Conservation (phyloP, 192 early-diverging fungal species). For the Coemansia sp. region DNA sequence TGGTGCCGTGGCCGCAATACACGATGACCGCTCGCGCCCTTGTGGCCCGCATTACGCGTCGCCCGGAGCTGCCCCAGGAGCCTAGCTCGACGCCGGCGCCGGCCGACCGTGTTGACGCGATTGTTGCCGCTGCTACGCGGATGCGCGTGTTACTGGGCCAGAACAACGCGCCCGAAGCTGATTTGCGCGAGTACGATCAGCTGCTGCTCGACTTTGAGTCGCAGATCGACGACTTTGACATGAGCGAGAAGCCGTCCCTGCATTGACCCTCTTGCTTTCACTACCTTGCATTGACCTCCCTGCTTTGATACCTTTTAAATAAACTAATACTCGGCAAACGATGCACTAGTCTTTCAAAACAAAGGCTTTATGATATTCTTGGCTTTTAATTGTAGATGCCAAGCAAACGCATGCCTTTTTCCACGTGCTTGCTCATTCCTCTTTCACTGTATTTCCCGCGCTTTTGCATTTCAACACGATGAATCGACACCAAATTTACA, state of each 20-base stretch:
- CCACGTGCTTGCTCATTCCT: too few relatives aligned
- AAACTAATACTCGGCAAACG: too few relatives aligned
- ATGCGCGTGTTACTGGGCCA: conserved; percentile 34
- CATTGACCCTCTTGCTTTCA: neutral
- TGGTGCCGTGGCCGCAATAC: conserved; percentile 46
- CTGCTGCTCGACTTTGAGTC: conserved; percentile 27
- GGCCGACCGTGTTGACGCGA: conserved; percentile 30
- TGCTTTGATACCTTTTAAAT: too few relatives aligned
- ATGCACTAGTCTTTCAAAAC: too few relatives aligned
- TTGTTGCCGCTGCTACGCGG: conserved; percentile 19
- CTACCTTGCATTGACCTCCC: too few relatives aligned
- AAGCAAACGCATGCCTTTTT: too few relatives aligned
- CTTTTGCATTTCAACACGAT: neutral
- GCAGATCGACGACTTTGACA: conserved; percentile 24
- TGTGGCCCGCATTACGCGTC: conserved; percentile 6
- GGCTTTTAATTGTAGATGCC: too few relatives aligned
- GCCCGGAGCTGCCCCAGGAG: conserved; percentile 10
- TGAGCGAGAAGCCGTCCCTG: conserved; percentile 13
- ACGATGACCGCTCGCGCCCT: conserved; percentile 14
- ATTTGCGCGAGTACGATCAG: conserved; percentile 40
- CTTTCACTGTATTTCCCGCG: too few relatives aligned
- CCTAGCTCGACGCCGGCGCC: too few relatives aligned
- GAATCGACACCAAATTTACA: conserved; percentile 42
- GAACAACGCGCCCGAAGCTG: conserved; percentile 21
- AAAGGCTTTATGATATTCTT: too few relatives aligned